Conservation (phyloP, 169 alveolate species). For the Plasmodium chabaudi region DNA sequence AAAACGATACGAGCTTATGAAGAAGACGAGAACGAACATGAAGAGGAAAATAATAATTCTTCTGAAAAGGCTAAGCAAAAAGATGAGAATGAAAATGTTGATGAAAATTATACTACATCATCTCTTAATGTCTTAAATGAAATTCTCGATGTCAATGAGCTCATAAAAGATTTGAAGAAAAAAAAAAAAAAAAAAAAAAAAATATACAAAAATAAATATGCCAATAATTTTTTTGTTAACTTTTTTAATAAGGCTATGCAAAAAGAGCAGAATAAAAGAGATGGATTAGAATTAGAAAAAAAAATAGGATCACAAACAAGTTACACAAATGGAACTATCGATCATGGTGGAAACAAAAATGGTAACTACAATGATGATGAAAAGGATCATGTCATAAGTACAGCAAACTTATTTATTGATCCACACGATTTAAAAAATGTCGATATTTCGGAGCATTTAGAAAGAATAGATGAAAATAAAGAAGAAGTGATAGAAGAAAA, state of each 20-base stretch:
- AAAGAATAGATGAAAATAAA: background rate
- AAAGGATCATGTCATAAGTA: background rate
- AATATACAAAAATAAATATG: conserved; percentile 28
- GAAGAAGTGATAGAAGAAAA: background rate
- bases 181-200: conserved; percentile 28
- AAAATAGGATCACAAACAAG: background rate
- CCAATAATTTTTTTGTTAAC: conserved; percentile 9
- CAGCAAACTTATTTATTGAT: conserved; percentile 25
- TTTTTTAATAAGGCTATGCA: conserved; percentile 17
- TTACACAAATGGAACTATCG: background rate
- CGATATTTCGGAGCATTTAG: conserved; percentile 18
- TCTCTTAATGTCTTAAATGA: conserved; percentile 11
- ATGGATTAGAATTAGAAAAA: background rate
- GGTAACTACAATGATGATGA: background rate
- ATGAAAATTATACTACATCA: background rate
- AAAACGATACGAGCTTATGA: conserved; percentile 21
- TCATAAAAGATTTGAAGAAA: conserved; percentile 60
- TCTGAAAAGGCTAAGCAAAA: background rate
- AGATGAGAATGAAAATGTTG: background rate
- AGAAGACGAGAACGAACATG: background rate
- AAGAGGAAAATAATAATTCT: background rate
- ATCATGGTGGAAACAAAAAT: background rate
- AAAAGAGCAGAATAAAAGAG: background rate
- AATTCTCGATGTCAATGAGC: conserved; percentile 31
- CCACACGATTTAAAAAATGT: conserved; percentile 39